Base-by-base conservation (phyloP, 2,329 filamentous ascomycete genomes). In the Ceratocystis colombiana region DNA sequence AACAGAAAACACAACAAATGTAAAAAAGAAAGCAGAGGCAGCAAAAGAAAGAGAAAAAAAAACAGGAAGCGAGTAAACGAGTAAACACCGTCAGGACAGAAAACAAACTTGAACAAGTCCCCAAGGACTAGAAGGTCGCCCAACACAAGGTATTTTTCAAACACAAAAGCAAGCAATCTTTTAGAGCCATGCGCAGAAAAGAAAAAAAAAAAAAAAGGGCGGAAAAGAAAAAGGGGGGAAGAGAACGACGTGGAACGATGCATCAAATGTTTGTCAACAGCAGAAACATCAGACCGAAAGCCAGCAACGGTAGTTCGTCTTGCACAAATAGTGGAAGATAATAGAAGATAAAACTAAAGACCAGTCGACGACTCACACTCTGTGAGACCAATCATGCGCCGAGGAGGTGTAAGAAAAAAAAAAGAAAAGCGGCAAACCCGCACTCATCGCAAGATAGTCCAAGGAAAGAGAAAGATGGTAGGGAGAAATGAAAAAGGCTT, bases 371-470 rank as follows among this genome's bases (percentile, higher is more conserved):
- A 2, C 22, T 6, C 25, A 17, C 15, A 8, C 2, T 33, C 15
- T 20, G 55, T 4, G 55, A 59, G 55, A 17, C n/a, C 25, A n/a
- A 41, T 41, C 37, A 15, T 15, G n/a, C 7, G 28, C 55, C 28
- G 17, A 6, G 33, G 61, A 8, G 50, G 15, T 6, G 8, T 33
- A 17, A 20, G 53, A 46, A 3, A 45, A 20, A 20, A 20, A 20
- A 30, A 55, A 37, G 15, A 55, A 20, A 37, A 59, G 3, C 28
- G 15, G 8, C 15, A 37, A 59, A 37, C 25, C 55, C 28, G 55
- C 55, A 59, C 55, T 59, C 55, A 59, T 37, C 55, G 55, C 55
- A 59, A 59, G 55, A 59, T 59, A 59, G 28, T 59, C 55, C 55
- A 30, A 59, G 55, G 55, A 37, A 59, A 59, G 55, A 20, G 15